Evolutionary conservation across 306 rosid genomes (phyloP).

Genomic region (Rubus idaeus): DNA sequence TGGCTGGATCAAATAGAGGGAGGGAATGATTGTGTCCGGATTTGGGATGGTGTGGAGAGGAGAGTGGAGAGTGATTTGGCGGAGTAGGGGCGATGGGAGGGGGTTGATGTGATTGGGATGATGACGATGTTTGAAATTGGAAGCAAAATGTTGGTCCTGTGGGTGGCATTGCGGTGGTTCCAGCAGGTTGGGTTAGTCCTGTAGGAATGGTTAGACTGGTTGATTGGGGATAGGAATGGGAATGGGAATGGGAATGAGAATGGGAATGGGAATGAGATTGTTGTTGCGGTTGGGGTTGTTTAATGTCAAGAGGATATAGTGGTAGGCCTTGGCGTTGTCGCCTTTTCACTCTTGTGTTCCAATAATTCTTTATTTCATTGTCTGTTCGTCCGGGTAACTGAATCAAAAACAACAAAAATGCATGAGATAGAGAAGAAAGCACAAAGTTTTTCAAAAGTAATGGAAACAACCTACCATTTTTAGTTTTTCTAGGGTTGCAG

Average conservation of each 20-base stretch:
- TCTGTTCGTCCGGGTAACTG: slow-evolving; percentile 96
- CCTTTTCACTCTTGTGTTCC: slow-evolving; percentile 88
- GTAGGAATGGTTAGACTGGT: slow-evolving; percentile 27
- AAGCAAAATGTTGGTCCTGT: slow-evolving; percentile 28
- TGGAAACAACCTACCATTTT: neutral
- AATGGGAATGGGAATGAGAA: slow-evolving; percentile 14
- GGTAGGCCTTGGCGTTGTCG: slow-evolving; percentile 83
- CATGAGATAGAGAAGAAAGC: neutral
- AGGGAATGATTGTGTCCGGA: slow-evolving; percentile 15
- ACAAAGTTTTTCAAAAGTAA: neutral
- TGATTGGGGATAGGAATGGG: slow-evolving; percentile 25
- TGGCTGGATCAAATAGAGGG: slow-evolving; percentile 23
- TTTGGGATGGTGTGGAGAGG: slow-evolving; percentile 32
- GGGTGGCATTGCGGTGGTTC: slow-evolving; percentile 14
- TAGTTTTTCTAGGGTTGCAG: neutral
- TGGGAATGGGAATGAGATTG: slow-evolving; percentile 18
- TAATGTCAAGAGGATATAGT: slow-evolving; percentile 51
- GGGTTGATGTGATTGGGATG: slow-evolving; percentile 19
- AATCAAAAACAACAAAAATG: neutral
- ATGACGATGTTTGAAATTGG: slow-evolving; percentile 27
- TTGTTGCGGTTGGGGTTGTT: slow-evolving; percentile 9
- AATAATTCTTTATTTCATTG: slow-evolving; percentile 88
- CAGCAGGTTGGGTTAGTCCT: slow-evolving; percentile 23
- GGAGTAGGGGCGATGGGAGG: slow-evolving; percentile 32
- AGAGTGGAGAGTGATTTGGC: slow-evolving; percentile 41